Evolutionary conservation across 2,329 filamentous ascomycete species (phyloP), one percentile per base, ranked within the genome.

Genomic region (Hymenoscyphus fructigenus): DNA sequence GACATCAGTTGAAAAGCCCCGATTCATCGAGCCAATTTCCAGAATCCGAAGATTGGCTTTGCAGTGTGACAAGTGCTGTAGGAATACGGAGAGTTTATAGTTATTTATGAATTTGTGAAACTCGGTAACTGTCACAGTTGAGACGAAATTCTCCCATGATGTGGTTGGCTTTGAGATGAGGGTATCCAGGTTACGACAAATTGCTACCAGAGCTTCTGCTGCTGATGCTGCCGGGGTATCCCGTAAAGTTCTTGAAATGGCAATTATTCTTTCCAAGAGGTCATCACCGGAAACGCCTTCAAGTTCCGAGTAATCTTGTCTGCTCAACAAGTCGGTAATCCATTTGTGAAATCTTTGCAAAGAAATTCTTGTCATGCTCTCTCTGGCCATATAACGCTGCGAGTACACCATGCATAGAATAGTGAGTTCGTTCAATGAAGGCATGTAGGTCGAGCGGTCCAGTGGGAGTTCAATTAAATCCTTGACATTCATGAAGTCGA

Each of bases 401-500:
- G 41, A 20, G 41, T 47, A 47, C 3, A 47, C 6, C 15, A 47
- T 47, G 17, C 41, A 20, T 20, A 20, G 20, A 47, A 9, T 17
- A 47, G 6, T 3, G 3, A 56, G 53, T 29, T 56, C 53, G 14
- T 56, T 32, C 23, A 56, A 17, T 2, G 23, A 28, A 14, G 53
- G 23, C 53, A 23, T 47, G 38, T 28, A 41, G 6, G 12, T 17
- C 2, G n/a, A 44, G 28, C 9, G 26, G 10, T 41, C 36, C 29
- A 7, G 20, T 47, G 34, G 34, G 3, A 36, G 34, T 15, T 23
- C 28, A 28, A 60, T 23, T 23, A 60, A 23, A 4, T 34, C 20
- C 12, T 26, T 41, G 58, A 44, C 23, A 15, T 60, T 36, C 34
- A 60, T 44, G 58, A 60, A 60, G 12, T 60, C 20, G 26, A 60